Percentiles rank a stretch among this genome's conserved stretches.
Conservation (phyloP, 768 basidiomycete genomes). For the Trametes cinnabarina region DNA sequence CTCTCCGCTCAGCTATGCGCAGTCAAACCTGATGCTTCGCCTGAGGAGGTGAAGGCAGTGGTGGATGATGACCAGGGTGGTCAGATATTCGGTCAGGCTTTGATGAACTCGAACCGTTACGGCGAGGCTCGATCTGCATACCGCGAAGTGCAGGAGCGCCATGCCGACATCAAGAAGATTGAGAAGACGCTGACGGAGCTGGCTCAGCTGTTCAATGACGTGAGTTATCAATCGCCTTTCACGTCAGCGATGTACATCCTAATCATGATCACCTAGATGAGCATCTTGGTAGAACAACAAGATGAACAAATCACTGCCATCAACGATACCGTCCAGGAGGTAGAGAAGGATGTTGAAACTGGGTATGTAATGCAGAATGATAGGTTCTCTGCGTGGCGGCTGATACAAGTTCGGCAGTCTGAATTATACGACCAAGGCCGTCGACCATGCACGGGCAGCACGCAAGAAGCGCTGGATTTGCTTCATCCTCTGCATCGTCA, state of each 20-base stretch:
- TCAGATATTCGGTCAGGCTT: constrained; percentile 82
- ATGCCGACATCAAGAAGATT: constrained; percentile 94
- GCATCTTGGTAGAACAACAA: constrained; percentile 91
- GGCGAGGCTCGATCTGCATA: constrained; percentile 89
- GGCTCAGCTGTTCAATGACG: constrained; percentile 94
- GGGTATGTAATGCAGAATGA: constrained; percentile 51
- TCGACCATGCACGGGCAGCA: constrained; percentile 80
- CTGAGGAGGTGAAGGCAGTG: constrained; percentile 70
- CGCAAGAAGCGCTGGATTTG: constrained; percentile 98
- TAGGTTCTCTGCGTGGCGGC: background rate
- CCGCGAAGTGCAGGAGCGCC: constrained; percentile 95
- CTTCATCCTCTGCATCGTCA: constrained; percentile 66
- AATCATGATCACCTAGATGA: constrained; percentile 59
- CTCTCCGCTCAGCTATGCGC: background rate
- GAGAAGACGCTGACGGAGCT: constrained; percentile 91
- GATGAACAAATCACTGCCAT: constrained; percentile 84
- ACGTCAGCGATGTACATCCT: no score
- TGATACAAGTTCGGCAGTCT: constrained; percentile 47
- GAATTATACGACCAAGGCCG: constrained; percentile 82
- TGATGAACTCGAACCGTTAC: constrained; percentile 88
- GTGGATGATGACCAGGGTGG: constrained; percentile 63
- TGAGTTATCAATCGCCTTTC: no score
- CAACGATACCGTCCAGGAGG: constrained; percentile 69
- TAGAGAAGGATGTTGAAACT: constrained; percentile 80
- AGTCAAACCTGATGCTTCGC: constrained; percentile 88